phyloP scores from a whole-genome alignment of 208 protist genomes.

The Wallacemonas rigidus region DNA sequence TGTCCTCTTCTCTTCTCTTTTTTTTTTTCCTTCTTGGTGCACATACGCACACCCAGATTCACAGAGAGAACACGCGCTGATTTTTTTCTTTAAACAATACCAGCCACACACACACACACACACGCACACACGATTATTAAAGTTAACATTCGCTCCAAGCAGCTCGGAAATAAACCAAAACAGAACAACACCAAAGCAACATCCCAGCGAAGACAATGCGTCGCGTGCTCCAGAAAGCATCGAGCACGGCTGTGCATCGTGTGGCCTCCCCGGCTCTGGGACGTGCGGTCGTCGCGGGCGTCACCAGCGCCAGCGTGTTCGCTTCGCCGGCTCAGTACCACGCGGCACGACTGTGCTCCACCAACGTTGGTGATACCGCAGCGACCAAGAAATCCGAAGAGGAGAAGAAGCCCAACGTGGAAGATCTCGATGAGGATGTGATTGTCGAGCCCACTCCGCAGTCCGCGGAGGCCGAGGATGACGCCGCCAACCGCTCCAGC shows the following conservation, averaged over 20 bases:
- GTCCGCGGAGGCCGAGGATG: conserved; percentile 24
- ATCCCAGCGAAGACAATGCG: conserved; percentile 32
- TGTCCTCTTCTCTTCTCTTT: background rate
- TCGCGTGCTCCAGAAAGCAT: conserved; percentile 39
- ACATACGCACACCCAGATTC: background rate
- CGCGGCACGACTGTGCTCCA: conserved; percentile 24
- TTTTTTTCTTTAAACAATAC: conserved; percentile 14
- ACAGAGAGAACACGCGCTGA: conserved; percentile 7
- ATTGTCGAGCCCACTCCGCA: conserved; percentile 76
- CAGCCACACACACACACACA: background rate
- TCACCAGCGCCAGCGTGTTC: background rate
- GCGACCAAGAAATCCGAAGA: conserved; percentile 18
- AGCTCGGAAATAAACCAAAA: too few species aligned
- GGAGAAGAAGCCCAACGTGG: conserved; percentile 25
- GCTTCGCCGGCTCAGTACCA: conserved; percentile 14
- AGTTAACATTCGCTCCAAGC: too few species aligned
- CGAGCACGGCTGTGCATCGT: conserved; percentile 19
- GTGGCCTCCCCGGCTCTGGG: conserved; percentile 8
- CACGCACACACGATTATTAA: conserved; percentile 11
- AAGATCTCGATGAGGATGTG: conserved; percentile 84
- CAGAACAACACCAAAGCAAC: conserved; percentile 1
- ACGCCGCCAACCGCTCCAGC: conserved; percentile 7
- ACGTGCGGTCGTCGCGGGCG: background rate
- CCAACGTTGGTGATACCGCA: background rate
- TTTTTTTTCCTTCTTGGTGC: background rate